phyloP scores from a whole-genome alignment of 2,329 filamentous ascomycete species.

The Seiridium unicorne region DNA sequence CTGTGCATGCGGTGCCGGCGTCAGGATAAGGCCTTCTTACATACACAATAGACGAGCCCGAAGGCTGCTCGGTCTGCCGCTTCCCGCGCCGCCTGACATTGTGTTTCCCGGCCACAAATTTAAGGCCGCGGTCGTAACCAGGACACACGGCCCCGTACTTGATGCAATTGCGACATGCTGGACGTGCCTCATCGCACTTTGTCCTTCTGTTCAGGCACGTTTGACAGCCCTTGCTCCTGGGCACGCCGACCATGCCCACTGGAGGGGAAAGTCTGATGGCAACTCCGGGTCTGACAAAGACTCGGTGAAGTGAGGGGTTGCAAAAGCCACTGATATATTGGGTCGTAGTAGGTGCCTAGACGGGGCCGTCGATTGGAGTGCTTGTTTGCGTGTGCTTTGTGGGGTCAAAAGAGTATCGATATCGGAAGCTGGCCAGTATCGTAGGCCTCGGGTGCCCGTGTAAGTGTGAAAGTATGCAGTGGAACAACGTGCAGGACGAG shows the following conservation, averaged over 20 bases:
- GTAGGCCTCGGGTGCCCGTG: not conserved
- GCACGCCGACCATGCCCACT: slow-evolving; percentile 5
- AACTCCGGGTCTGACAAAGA: not conserved
- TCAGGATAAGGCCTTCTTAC: not conserved
- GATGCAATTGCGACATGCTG: slow-evolving; percentile 7
- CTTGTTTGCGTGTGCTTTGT: not conserved
- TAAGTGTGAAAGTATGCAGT: not conserved
- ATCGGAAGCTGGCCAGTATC: not conserved
- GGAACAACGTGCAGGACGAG: too few species aligned
- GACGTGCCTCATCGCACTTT: slow-evolving; percentile 11
- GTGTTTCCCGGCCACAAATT: slow-evolving; percentile 13
- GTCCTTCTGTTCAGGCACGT: slow-evolving; percentile 6
- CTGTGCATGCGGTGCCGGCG: not conserved
- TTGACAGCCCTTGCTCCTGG: slow-evolving; percentile 1
- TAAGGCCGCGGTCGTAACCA: slow-evolving; percentile 8
- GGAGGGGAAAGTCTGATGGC: not conserved
- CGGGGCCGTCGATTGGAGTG: not conserved
- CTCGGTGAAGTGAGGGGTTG: not conserved
- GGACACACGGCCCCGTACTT: slow-evolving; percentile 10
- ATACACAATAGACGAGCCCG: not conserved
- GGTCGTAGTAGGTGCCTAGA: not conserved
- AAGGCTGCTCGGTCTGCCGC: not conserved
- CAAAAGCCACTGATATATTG: not conserved
- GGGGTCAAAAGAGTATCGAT: not conserved
- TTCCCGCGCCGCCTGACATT: slow-evolving; percentile 9